phyloP scores from a whole-genome alignment of 352 stramenopile species.

The Detonula confervacea region DNA sequence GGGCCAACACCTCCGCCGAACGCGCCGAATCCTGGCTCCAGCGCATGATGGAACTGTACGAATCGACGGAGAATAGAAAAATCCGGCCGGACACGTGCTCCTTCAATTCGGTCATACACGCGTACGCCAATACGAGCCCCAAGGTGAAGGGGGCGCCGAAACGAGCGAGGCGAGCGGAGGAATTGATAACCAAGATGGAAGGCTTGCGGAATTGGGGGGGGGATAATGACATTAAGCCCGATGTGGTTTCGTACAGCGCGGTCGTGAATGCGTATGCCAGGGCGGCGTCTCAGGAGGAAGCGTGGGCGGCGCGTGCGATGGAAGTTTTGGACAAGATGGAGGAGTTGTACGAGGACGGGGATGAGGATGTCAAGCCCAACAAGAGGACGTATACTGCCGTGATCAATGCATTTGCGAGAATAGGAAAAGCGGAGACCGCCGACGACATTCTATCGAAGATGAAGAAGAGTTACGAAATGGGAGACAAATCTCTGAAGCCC shows the following conservation, averaged over 20 bases:
- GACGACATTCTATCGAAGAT: constrained; percentile 45
- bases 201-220: constrained; percentile 33
- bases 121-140: constrained; percentile 37
- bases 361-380: constrained; percentile 45
- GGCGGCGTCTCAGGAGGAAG: constrained; percentile 20
- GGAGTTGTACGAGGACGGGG: constrained; percentile 15
- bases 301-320: constrained; percentile 37
- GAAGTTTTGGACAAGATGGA: constrained; percentile 51
- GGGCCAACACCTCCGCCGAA: constrained; percentile 21
- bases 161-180: constrained; percentile 34
- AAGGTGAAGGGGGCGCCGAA: constrained; percentile 5
- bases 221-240: constrained; percentile 60
- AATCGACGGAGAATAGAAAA: constrained; percentile 23
- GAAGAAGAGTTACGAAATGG: constrained; percentile 28
- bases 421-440: constrained; percentile 50
- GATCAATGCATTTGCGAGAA: constrained; percentile 50
- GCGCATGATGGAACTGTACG: constrained; percentile 38
- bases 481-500: constrained; percentile 32
- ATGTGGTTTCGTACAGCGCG: constrained; percentile 72
- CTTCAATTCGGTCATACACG: constrained; percentile 74
- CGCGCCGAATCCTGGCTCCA: constrained; percentile 37
- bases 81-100: constrained; percentile 63
- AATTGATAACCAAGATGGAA: constrained; percentile 41
- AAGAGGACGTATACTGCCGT: constrained; percentile 51
- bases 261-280: constrained; percentile 64